Conservation (phyloP, 805 yeast species). For the Sugiyamaella floridensis region DNA sequence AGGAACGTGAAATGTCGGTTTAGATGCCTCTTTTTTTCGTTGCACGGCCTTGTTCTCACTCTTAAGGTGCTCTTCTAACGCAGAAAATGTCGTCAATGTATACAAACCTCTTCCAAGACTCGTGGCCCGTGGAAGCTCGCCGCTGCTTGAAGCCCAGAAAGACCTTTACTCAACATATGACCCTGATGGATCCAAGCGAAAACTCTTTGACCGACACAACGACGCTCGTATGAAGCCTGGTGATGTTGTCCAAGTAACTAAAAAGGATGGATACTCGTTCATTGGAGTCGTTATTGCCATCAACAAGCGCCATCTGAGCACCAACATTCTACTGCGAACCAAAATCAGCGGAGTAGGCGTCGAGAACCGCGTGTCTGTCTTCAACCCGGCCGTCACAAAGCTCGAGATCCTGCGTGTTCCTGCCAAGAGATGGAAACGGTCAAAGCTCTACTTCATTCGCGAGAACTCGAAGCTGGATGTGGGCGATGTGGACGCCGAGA, state of each 20-base stretch:
- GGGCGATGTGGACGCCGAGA: conserved; percentile 31
- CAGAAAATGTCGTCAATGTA: conserved; percentile 29
- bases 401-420: conserved; percentile 77
- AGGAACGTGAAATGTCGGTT: too few species aligned
- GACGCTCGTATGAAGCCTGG: conserved; percentile 62
- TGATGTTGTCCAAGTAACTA: conserved; percentile 71
- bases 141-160: conserved; percentile 41
- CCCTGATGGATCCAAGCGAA: conserved; percentile 60
- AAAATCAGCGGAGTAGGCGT: conserved; percentile 78
- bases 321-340: conserved; percentile 76
- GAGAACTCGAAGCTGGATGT: conserved; percentile 37
- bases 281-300: conserved; percentile 75
- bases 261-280: conserved; percentile 51
- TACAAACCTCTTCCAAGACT: conserved; percentile 30
- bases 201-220: conserved; percentile 42
- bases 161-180: conserved; percentile 57
- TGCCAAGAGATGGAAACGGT: conserved; percentile 60
- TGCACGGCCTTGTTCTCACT: neutral
- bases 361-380: conserved; percentile 74
- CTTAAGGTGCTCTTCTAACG: conserved; percentile 1
- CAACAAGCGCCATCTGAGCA: conserved; percentile 62
- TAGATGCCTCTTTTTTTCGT: too few species aligned
- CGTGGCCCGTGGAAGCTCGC: conserved; percentile 26
- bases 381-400: conserved; percentile 68
- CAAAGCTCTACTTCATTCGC: conserved; percentile 87